Evolutionary conservation across 768 basidiomycete species (phyloP).

Genomic region (Tylopilus subfusipes): DNA sequence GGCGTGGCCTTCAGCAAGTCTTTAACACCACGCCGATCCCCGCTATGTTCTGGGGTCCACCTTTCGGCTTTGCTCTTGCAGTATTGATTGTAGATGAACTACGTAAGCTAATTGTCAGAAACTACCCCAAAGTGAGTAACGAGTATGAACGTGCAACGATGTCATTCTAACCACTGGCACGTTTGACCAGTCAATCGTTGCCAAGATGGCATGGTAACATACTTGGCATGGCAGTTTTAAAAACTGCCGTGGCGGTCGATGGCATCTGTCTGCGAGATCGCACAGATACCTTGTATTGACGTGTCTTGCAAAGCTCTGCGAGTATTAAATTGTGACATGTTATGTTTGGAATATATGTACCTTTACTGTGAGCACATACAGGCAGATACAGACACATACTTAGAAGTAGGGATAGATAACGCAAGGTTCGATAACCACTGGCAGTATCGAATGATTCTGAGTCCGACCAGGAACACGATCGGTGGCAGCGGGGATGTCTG

Average conservation of each 20-base stretch:
- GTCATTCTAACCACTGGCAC: constrained; percentile 13
- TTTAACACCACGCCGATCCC: constrained; percentile 44
- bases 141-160: not conserved
- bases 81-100: constrained; percentile 43
- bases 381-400: too few relatives aligned
- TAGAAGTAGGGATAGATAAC: too few relatives aligned
- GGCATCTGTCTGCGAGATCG: not conserved
- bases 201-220: constrained; percentile 38
- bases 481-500: too few relatives aligned
- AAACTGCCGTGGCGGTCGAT: not conserved
- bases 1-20: constrained; percentile 40
- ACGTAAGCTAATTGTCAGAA: constrained; percentile 43
- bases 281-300: not conserved
- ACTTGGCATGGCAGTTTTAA: not conserved
- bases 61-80: constrained; percentile 41
- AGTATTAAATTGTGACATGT: too few relatives aligned
- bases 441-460: too few relatives aligned
- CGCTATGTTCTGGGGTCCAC: constrained; percentile 46
- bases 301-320: not conserved
- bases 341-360: too few relatives aligned
- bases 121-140: constrained; percentile 38
- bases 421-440: too few relatives aligned
- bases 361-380: too few relatives aligned
- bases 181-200: constrained; percentile 32
- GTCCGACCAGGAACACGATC: too few relatives aligned